A percentile compares a stretch with the other conserved stretches of the same genome.
phyloP scores from a whole-genome alignment of 805 yeast genomes.

The Sugiyamaella qingdaonensis region DNA sequence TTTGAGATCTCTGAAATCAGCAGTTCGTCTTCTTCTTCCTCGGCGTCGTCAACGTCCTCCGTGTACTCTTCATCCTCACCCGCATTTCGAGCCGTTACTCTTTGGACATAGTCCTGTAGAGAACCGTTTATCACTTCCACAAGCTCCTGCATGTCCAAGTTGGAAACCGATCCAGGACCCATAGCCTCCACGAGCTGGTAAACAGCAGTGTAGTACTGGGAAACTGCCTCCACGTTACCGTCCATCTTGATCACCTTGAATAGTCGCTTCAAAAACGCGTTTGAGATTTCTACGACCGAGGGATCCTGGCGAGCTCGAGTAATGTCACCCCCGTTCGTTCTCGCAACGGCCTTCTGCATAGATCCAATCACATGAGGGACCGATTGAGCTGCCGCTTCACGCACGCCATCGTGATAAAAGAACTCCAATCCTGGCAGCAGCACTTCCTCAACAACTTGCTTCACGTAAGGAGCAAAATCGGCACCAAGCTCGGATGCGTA shows the following conservation, averaged over 20 bases:
- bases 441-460: constrained; percentile 70
- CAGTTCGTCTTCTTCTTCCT: constrained; percentile 87
- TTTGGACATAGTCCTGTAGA: constrained; percentile 61
- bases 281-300: constrained; percentile 65
- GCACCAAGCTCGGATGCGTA: constrained; percentile 83
- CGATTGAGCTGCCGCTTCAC: constrained; percentile 83
- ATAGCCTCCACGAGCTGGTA: constrained; percentile 61
- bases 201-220: constrained; percentile 71
- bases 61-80: constrained; percentile 52
- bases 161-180: constrained; percentile 52
- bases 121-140: constrained; percentile 57
- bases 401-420: constrained; percentile 89
- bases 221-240: constrained; percentile 77
- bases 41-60: constrained; percentile 81
- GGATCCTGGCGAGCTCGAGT: constrained; percentile 37
- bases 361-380: constrained; percentile 73
- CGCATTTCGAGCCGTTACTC: constrained; percentile 50
- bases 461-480: constrained; percentile 77
- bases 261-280: constrained; percentile 60
- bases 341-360: constrained; percentile 49
- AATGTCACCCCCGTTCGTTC: constrained; percentile 47
- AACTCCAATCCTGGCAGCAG: constrained; percentile 87
- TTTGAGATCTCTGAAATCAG: constrained; percentile 80
- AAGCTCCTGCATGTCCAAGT: constrained; percentile 50
- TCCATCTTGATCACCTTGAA: constrained; percentile 66